These are phyloP conservation scores for Phaseolus lunatus DNA, from an alignment of 306 rosid genomes.

Conservation along the genomic window DNA sequence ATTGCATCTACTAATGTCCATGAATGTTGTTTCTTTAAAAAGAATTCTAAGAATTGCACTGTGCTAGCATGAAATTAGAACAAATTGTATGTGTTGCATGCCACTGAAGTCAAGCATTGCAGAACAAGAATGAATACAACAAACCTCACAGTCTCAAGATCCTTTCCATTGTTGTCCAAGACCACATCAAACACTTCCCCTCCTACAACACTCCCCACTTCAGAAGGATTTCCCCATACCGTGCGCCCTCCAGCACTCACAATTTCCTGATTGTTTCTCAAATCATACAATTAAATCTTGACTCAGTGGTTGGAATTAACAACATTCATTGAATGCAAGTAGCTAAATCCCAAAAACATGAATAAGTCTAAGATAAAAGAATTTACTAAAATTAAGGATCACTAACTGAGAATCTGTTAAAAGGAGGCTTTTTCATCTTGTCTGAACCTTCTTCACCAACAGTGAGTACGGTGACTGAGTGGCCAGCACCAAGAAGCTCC, in stretches of 20 bases:
- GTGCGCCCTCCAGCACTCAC: conserved; percentile 86
- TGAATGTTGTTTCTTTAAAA: background rate
- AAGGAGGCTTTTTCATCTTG: conserved; percentile 95
- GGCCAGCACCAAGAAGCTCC: conserved; percentile 83
- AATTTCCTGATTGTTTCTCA: conserved; percentile 69
- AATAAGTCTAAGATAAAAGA: background rate
- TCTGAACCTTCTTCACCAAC: conserved; percentile 87
- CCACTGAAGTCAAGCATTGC: conserved; percentile 3
- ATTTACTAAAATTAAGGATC: background rate
- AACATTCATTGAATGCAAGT: conserved; percentile 28
- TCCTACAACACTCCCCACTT: conserved; percentile 69
- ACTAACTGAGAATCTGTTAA: conserved; percentile 79
- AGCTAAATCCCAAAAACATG: background rate
- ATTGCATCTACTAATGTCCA: background rate
- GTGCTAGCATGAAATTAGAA: conserved; percentile 15
- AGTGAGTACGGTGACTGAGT: conserved; percentile 76
- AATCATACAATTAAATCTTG: background rate
- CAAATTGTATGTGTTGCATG: background rate
- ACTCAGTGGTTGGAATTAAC: conserved; percentile 5
- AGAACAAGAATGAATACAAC: conserved; percentile 32
- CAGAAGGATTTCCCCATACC: conserved; percentile 82
- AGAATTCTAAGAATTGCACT: background rate
- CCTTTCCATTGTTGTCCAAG: conserved; percentile 96
- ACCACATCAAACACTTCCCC: conserved; percentile 86
- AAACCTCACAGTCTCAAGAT: conserved; percentile 79